Base-by-base conservation (phyloP, 2,329 filamentous ascomycete species). In the Sordariomycetes sp. region DNA sequence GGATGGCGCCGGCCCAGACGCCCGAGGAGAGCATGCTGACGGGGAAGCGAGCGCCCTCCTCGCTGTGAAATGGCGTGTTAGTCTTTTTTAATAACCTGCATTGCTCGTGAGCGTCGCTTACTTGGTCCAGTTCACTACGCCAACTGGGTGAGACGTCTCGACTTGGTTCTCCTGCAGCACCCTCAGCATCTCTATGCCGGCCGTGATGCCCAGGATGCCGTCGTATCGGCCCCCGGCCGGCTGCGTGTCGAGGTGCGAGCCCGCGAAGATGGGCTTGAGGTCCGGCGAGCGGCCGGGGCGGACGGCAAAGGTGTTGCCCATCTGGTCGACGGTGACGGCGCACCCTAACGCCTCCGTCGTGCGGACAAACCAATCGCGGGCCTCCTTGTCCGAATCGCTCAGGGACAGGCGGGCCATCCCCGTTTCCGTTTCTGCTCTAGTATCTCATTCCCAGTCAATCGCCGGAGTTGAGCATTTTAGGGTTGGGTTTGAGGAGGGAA, bases 1-100 rank as follows among this genome's bases (percentile, higher is more conserved):
- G 72, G 10, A 89, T 85, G 0, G 75, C 74, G n/a, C 78, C 87
- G 0, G 87, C 82, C 88, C 89, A 93, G 16, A 92, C 89, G 1
- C 87, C 88, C 0, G 87, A 90, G 0, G 85, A 76, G 28, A 87
- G 74, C 83, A 90, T 91, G 34, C 83, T 87, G 58, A 85, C 83
- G 0, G 89, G 88, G 62, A 93, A 93, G 0, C 89, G 80, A 1
- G 89, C 89, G 2, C 89, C 89, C 72, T 94, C 90, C 72, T 94
- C 89, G 66, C 85, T 87, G 28, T 0, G 35, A 6, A 4, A 7
- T 2, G 4, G 11, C 22, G 20, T 6, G n/a, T 59, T 24, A 20
- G 22, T 5, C n/a, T 18, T 20, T 24, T 34, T 46, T 53, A n/a
- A 22, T 12, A 11, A 25, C 2, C 16, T 20, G 24, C 6, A 32